Percentiles rank a stretch among this genome's conserved stretches.
Conservation (phyloP, 2,329 filamentous ascomycete species). For the Furcasterigmium sp. region DNA sequence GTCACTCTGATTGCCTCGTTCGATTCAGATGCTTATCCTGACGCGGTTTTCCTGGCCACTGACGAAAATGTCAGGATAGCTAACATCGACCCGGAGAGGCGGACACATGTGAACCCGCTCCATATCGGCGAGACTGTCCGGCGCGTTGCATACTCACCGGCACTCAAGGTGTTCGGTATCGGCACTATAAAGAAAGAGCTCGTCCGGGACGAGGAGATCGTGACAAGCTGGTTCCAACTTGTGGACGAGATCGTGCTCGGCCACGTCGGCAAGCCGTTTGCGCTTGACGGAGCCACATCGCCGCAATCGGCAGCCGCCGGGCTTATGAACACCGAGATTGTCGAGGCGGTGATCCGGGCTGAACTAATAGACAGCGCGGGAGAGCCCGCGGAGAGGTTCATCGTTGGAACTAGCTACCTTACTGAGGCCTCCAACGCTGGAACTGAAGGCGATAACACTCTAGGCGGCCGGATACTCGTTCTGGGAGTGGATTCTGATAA, state of each 20-base stretch:
- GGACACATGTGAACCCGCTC: constrained; percentile 81
- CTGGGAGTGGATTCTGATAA: constrained; percentile 76
- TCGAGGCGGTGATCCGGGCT: constrained; percentile 79
- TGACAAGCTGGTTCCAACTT: constrained; percentile 77
- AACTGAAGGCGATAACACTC: constrained; percentile 30
- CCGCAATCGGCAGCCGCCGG: not conserved
- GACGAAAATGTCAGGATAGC: constrained; percentile 72
- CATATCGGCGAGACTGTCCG: constrained; percentile 78
- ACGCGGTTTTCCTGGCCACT: constrained; percentile 76
- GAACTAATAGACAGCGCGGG: constrained; percentile 58
- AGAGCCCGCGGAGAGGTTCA: constrained; percentile 66
- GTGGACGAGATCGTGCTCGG: constrained; percentile 89
- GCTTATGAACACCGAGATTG: constrained; percentile 53
- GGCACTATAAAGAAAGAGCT: constrained; percentile 78
- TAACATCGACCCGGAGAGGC: constrained; percentile 74
- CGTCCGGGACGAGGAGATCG: constrained; percentile 63
- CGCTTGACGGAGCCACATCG: constrained; percentile 37
- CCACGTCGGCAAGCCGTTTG: constrained; percentile 63
- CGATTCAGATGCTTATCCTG: constrained; percentile 73
- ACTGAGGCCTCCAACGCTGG: constrained; percentile 51
- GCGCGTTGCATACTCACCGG: constrained; percentile 77
- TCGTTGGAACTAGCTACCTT: constrained; percentile 84
- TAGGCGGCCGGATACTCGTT: constrained; percentile 69
- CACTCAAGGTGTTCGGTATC: constrained; percentile 76
- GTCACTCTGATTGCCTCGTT: constrained; percentile 79